Evolutionary conservation across 2,329 filamentous ascomycete genomes (phyloP).

Genomic region (Hypoxylon sp.): DNA sequence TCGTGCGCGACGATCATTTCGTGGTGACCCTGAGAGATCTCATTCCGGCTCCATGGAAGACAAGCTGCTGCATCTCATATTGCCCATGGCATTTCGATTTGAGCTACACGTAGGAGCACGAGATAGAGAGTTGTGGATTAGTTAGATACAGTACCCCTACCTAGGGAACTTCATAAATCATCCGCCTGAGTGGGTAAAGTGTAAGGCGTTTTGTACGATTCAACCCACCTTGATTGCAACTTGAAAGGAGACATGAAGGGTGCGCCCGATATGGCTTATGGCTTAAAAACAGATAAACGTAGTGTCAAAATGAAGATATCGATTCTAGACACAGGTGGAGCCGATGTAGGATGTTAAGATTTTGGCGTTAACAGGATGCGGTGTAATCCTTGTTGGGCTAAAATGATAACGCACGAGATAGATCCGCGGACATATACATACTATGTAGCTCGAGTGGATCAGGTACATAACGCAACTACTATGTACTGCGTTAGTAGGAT

Average conservation of each 20-base stretch:
- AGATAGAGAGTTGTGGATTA: neutral
- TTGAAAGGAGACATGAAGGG: neutral
- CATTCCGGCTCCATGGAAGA: neutral
- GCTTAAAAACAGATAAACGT: neutral
- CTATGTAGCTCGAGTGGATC: neutral
- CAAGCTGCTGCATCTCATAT: neutral
- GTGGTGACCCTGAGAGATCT: neutral
- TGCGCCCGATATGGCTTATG: neutral
- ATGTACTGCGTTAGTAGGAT: no score
- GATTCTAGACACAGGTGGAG: neutral
- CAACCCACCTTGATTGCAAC: neutral
- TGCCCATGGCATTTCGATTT: neutral
- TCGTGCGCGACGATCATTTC: slow-evolving; percentile 19
- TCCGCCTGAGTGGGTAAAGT: slow-evolving; percentile 28
- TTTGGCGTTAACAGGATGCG: neutral
- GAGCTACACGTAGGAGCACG: neutral
- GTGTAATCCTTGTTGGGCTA: neutral
- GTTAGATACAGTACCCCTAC: neutral
- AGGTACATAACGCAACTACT: no score
- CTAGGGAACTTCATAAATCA: neutral
- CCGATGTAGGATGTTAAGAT: neutral
- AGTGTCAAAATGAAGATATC: neutral
- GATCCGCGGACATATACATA: no score
- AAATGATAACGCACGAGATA: neutral
- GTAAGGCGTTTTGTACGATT: neutral